Evolutionary conservation across 2,329 filamentous ascomycete genomes (phyloP).

Genomic region (Arthrobotrys sphaeroides): DNA sequence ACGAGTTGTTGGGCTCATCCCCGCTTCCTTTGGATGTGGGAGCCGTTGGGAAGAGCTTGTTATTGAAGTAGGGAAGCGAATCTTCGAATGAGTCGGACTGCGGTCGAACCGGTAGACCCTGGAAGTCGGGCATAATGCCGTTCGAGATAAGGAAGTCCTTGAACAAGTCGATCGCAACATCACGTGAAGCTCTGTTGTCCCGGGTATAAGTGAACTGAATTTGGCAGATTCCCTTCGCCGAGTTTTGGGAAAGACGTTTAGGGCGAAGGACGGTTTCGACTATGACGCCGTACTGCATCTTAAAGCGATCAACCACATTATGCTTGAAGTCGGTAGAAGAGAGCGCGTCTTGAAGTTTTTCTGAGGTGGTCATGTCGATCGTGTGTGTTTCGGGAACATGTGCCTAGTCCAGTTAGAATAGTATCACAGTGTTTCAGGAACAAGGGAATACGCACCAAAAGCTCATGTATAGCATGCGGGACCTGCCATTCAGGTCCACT

Average conservation of each 20-base stretch:
- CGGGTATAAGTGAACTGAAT: conserved; percentile 86
- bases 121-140: conserved; percentile 87
- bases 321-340: conserved; percentile 81
- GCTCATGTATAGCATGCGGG: conserved; percentile 93
- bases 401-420: conserved; percentile 67
- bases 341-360: conserved; percentile 81
- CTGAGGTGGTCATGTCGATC: conserved; percentile 79
- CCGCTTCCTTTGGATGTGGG: conserved; percentile 72
- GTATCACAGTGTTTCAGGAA: not conserved
- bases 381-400: conserved; percentile 98
- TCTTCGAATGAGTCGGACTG: conserved; percentile 99
- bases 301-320: conserved; percentile 83
- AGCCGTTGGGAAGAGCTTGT: conserved; percentile 92
- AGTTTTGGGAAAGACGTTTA: conserved; percentile 67
- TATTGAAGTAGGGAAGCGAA: conserved; percentile 94
- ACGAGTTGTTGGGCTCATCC: conserved; percentile 52
- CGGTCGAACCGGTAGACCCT: conserved; percentile 94
- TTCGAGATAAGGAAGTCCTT: conserved; percentile 85
- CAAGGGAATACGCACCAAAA: conserved; percentile 71
- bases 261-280: conserved; percentile 76
- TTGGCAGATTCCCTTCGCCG: conserved; percentile 59
- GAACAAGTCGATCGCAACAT: conserved; percentile 95
- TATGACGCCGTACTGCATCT: conserved; percentile 90
- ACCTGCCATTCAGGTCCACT: conserved; percentile 98
- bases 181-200: conserved; percentile 93